Evolutionary conservation across 495 filamentous ascomycete genomes (phyloP).

Genomic region (Hyaloscypha finlandica): DNA sequence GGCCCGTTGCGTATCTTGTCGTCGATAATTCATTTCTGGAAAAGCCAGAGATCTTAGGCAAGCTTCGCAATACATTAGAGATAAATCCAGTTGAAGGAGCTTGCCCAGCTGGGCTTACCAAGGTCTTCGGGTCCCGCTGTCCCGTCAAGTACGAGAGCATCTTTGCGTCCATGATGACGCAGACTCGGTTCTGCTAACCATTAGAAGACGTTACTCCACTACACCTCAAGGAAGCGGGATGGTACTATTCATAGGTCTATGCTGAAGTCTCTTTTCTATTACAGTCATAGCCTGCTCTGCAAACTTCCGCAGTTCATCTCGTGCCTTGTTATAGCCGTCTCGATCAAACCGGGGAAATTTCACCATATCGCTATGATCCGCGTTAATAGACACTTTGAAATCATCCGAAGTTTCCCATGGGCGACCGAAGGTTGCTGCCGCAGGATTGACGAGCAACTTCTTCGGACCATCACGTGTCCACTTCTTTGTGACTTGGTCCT

Average conservation of each 20-base stretch:
- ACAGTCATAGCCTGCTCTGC: constrained; percentile 17
- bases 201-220: constrained; percentile 12
- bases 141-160: constrained; percentile 3
- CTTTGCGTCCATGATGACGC: constrained; percentile 15
- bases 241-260: constrained; percentile 16
- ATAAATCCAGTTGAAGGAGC: constrained; percentile 11
- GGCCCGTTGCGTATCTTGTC: constrained; percentile 11
- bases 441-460: constrained; percentile 7
- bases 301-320: constrained; percentile 17
- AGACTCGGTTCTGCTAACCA: constrained; percentile 12
- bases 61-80: constrained; percentile 16
- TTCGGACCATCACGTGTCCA: constrained; percentile 9
- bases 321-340: constrained; percentile 19
- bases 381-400: constrained; percentile 19
- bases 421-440: too few relatives aligned
- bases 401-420: background rate
- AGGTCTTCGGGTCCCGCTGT: constrained; percentile 11
- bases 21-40: constrained; percentile 18
- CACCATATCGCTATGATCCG: constrained; percentile 17
- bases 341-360: constrained; percentile 13
- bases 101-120: constrained; percentile 10
- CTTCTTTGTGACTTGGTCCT: too few relatives aligned
- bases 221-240: constrained; percentile 8
- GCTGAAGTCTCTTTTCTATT: constrained; percentile 14
- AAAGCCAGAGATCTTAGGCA: constrained; percentile 26